Percentiles rank a stretch among this genome's conserved stretches.
phyloP scores from a whole-genome alignment of 805 yeast species.

The Candida nitratophila region DNA sequence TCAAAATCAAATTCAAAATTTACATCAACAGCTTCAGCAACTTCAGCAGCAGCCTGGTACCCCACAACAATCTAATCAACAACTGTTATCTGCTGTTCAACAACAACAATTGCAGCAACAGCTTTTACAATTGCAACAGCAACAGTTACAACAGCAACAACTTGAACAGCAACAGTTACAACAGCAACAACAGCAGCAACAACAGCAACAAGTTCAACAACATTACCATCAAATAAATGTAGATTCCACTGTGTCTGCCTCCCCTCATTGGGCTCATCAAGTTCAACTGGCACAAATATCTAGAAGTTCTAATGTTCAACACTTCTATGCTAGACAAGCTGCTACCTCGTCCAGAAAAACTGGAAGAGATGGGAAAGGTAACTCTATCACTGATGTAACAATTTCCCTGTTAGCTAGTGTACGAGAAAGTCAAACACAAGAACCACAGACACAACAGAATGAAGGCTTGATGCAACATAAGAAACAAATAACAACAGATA shows the following conservation, averaged over 20 bases:
- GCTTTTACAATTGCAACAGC: constrained; percentile 23
- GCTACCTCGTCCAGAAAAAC: constrained; percentile 58
- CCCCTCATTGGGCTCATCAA: constrained; percentile 74
- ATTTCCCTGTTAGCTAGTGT: constrained; percentile 27
- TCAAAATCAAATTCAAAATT: constrained; percentile 16
- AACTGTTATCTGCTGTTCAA: constrained; percentile 14
- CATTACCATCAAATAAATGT: constrained; percentile 19
- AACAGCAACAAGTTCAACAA: constrained; percentile 19
- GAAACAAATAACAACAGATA: constrained; percentile 21
- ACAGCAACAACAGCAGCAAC: constrained; percentile 14
- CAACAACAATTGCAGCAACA: constrained; percentile 11
- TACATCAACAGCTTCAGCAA: constrained; percentile 15
- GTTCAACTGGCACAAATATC: constrained; percentile 64
- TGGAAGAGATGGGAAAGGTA: constrained; percentile 26
- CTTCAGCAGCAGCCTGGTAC: constrained; percentile 19
- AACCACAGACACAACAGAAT: constrained; percentile 8
- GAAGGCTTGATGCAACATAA: constrained; percentile 28
- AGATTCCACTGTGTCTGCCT: constrained; percentile 28
- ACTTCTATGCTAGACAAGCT: constrained; percentile 77
- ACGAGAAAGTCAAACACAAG: constrained; percentile 21
- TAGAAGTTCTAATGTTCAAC: constrained; percentile 61
- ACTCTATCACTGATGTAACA: constrained; percentile 34
- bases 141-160: constrained; percentile 22
- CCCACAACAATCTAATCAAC: constrained; percentile 18
- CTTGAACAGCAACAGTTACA: constrained; percentile 18